phyloP scores from a whole-genome alignment of 306 rosid genomes.

The Dryas alaskensis region DNA sequence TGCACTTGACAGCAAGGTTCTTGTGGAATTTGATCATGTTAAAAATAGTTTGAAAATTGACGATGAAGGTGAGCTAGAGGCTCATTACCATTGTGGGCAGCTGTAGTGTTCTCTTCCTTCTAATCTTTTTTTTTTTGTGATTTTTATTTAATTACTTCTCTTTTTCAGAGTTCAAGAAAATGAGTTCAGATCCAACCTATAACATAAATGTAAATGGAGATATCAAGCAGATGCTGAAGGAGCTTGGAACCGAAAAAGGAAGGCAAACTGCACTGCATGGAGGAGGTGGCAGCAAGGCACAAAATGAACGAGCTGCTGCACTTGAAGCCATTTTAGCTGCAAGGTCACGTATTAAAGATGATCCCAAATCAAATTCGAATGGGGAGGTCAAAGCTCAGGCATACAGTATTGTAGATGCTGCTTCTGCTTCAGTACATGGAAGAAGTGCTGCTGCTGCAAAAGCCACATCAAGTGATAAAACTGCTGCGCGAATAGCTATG shows the following conservation, averaged over 20 bases:
- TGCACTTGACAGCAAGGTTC: constrained; percentile 77
- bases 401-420: constrained; percentile 96
- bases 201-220: constrained; percentile 86
- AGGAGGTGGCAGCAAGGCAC: constrained; percentile 99
- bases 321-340: constrained; percentile 87
- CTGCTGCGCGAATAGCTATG: constrained; percentile 96
- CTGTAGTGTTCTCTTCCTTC: constrained; percentile 12
- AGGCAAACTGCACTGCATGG: constrained; percentile 89
- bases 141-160: constrained; percentile 22
- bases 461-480: constrained; percentile 81
- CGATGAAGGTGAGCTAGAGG: constrained; percentile 67
- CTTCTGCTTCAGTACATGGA: constrained; percentile 98
- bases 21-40: constrained; percentile 89
- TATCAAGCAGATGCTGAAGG: constrained; percentile 87
- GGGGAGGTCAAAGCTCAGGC: constrained; percentile 57
- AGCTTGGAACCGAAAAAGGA: constrained; percentile 94
- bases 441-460: constrained; percentile 98
- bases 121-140: background rate
- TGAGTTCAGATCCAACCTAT: constrained; percentile 69
- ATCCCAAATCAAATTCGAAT: constrained; percentile 53
- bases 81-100: constrained; percentile 21
- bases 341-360: constrained; percentile 71
- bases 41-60: constrained; percentile 74
- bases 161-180: constrained; percentile 63
- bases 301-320: constrained; percentile 92